Conservation (phyloP, 331 rosid genomes). For the Malus hybrid region DNA sequence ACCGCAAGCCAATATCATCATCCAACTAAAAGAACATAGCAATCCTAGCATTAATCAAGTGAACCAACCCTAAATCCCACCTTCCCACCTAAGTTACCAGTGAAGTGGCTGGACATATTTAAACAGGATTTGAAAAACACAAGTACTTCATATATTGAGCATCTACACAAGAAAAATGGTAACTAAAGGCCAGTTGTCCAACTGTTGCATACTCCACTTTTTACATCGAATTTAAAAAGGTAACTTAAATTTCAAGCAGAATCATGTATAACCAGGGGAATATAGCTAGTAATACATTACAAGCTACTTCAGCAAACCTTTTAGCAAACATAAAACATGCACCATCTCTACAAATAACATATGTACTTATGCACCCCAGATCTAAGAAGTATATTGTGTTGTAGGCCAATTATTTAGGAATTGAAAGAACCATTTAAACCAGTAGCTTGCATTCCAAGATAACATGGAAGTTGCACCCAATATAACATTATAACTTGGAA, state of each 20-base stretch:
- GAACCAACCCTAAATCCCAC: neutral
- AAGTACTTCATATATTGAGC: neutral
- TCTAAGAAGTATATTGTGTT: neutral
- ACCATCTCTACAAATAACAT: neutral
- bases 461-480: neutral
- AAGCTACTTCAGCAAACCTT: neutral
- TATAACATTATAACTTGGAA: neutral
- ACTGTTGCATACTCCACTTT: neutral
- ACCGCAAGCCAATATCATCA: neutral
- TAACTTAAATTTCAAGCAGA: neutral
- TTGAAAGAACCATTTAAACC: neutral
- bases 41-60: neutral
- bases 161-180: neutral
- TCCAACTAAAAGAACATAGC: neutral
- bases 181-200: neutral
- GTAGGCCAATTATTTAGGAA: neutral
- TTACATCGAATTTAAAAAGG: neutral
- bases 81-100: neutral
- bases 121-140: neutral
- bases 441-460: neutral
- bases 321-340: neutral
- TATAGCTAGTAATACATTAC: neutral
- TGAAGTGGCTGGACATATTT: neutral
- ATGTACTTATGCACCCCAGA: neutral
- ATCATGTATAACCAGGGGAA: neutral